Evolutionary conservation across 305 asterid species (phyloP), one percentile per base, ranked within the genome.

Genomic region (Petunia hybrid): DNA sequence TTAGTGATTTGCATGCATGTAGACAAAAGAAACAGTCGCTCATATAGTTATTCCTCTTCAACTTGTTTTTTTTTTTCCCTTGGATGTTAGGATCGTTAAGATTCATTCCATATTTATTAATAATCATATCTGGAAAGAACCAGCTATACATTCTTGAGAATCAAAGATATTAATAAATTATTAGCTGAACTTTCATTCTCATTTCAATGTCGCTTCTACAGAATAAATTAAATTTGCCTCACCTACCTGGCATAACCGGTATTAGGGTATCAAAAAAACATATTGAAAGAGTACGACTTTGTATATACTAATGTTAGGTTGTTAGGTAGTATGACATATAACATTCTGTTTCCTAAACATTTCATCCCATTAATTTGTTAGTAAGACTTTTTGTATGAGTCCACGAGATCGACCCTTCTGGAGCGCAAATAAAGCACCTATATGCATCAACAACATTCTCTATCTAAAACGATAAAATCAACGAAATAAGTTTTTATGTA

Each of bases 1-100:
- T 22, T 51, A 51, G 76, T 78, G 69, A 78, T 62, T 82, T 82
- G 85, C 87, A 82, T 85, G 87, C 85, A 85, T 85, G 83, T 85
- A 71, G 51, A 56, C 73, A 51, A 68, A 82, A 57, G 53, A 67
- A 77, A 63, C 9, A 9, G 16, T 62, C 74, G 13, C 38, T 67
- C 40, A 10, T 63, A 5, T 48, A 73, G 45, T 48, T 71, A 45
- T 73, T 73, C 60, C 16, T 46, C 22, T 31, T 70, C 16, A 48
- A 12, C 10, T 12, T 48, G 41, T 70, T 48, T 48, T 53, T 48
- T 36, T 76, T 74, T 77, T 45, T 22, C 31, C 31, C 31, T 80
- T 59, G 78, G 41, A 43, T 59, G 48, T 62, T 57, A 48, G 80
- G 57, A 61, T 68, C 63, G 66, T 78, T 67, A 71, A 31, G 62